Evolutionary conservation across 768 basidiomycete genomes (phyloP).

Genomic region (Boletus subparvulus): DNA sequence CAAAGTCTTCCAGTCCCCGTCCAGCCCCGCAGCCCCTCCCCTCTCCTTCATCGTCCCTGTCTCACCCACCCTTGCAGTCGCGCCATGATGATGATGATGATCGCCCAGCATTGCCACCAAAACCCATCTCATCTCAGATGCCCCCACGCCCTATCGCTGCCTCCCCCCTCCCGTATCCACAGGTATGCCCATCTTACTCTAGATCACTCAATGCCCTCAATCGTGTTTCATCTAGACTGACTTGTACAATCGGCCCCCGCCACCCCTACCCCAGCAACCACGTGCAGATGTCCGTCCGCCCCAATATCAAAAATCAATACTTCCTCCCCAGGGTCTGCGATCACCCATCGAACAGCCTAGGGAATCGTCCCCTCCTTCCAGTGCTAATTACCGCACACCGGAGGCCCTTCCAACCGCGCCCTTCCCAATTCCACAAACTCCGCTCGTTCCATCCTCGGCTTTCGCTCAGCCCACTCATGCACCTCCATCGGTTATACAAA

Average conservation of each 20-base stretch:
- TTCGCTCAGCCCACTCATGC: conserved; percentile 27
- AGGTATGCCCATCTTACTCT: conserved; percentile 20
- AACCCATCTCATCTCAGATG: conserved; percentile 28
- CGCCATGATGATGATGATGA: conserved; percentile 20
- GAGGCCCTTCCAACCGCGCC: conserved; percentile 27
- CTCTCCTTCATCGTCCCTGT: conserved; percentile 2
- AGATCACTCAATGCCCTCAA: not conserved
- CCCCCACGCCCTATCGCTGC: conserved; percentile 19
- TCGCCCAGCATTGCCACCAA: conserved; percentile 42
- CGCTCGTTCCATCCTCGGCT: conserved; percentile 20
- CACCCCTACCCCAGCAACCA: conserved; percentile 31
- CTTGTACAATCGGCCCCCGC: conserved; percentile 37
- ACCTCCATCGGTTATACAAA: conserved; percentile 14
- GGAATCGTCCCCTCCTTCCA: conserved; percentile 21
- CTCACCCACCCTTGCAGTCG: conserved; percentile 25
- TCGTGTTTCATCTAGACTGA: conserved; percentile 19
- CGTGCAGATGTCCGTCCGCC: conserved; percentile 23
- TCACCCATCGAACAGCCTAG: conserved; percentile 20
- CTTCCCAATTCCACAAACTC: conserved; percentile 29
- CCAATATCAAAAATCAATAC: conserved; percentile 28
- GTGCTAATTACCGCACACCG: conserved; percentile 31
- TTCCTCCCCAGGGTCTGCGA: conserved; percentile 17
- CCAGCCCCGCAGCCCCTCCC: conserved; percentile 25
- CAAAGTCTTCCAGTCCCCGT: conserved; percentile 38
- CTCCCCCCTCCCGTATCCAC: conserved; percentile 9